Conservation (phyloP, 169 alveolate species). For the Pseudocohnilembus persalinus region DNA sequence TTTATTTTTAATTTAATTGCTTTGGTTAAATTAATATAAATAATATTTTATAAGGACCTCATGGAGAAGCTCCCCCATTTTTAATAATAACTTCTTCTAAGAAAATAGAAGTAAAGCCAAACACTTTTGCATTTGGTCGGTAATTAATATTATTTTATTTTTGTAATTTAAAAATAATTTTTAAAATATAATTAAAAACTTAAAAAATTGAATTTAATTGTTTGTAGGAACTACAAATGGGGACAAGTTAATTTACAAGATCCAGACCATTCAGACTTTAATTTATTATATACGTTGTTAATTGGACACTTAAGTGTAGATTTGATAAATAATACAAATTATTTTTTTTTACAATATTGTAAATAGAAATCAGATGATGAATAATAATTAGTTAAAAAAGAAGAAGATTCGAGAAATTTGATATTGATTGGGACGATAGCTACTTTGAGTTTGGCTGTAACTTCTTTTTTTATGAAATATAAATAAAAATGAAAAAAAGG, state of each 20-base stretch:
- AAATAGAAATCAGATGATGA: conserved; percentile 1
- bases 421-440: neutral
- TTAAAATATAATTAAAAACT: neutral
- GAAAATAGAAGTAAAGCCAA: conserved; percentile 2
- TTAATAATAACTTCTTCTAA: conserved; percentile 8
- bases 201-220: neutral
- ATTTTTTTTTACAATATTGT: neutral
- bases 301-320: conserved; percentile 30
- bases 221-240: conserved; percentile 38
- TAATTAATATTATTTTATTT: neutral
- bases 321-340: conserved; percentile 21
- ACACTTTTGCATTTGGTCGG: conserved; percentile 34
- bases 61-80: conserved; percentile 18
- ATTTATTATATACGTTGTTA: conserved; percentile 15
- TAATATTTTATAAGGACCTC: neutral
- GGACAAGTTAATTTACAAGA: conserved; percentile 40
- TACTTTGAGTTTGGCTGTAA: neutral
- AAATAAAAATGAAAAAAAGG: neutral
- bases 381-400: neutral
- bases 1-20: too few species aligned
- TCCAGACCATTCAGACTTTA: conserved; percentile 44
- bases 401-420: neutral
- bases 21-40: too few species aligned
- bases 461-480: neutral
- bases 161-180: neutral